phyloP scores from a whole-genome alignment of 352 stramenopile genomes.

The Globisporangium echinulatum region DNA sequence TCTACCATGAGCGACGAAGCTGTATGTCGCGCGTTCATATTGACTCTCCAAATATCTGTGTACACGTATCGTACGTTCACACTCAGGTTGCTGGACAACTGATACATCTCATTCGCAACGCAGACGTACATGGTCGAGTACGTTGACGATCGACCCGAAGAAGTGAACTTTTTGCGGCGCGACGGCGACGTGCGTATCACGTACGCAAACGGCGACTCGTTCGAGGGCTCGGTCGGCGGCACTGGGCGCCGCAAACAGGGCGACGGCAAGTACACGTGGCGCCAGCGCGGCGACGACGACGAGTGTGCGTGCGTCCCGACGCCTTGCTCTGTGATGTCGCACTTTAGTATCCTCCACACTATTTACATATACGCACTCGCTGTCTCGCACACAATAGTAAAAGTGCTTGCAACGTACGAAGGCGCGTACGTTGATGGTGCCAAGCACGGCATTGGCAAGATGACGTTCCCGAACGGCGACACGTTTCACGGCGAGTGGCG shows the following conservation, averaged over 20 bases:
- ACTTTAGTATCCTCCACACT: background rate
- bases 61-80: too few relatives aligned
- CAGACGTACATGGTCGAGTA: conserved; percentile 82
- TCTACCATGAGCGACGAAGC: conserved; percentile 41
- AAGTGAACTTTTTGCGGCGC: conserved; percentile 78
- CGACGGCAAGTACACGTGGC: conserved; percentile 86
- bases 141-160: conserved; percentile 82
- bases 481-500: conserved; percentile 88
- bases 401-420: conserved; percentile 75
- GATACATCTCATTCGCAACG: too few relatives aligned
- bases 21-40: conserved; percentile 14
- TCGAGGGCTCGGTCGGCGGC: conserved; percentile 77
- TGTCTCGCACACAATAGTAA: conserved; percentile 23
- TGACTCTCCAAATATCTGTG: background rate
- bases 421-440: conserved; percentile 81
- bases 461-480: conserved; percentile 89
- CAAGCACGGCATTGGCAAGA: conserved; percentile 87
- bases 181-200: conserved; percentile 83
- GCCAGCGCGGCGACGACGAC: conserved; percentile 47
- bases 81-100: too few relatives aligned
- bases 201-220: conserved; percentile 89
- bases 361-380: too few relatives aligned
- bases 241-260: conserved; percentile 79
- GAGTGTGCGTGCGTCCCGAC: conserved; percentile 26
- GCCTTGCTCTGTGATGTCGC: background rate